A percentile compares a stretch with the other conserved stretches of the same genome.
phyloP scores from a whole-genome alignment of 2,329 filamentous ascomycete genomes.

The Clonostachys rhizophaga region DNA sequence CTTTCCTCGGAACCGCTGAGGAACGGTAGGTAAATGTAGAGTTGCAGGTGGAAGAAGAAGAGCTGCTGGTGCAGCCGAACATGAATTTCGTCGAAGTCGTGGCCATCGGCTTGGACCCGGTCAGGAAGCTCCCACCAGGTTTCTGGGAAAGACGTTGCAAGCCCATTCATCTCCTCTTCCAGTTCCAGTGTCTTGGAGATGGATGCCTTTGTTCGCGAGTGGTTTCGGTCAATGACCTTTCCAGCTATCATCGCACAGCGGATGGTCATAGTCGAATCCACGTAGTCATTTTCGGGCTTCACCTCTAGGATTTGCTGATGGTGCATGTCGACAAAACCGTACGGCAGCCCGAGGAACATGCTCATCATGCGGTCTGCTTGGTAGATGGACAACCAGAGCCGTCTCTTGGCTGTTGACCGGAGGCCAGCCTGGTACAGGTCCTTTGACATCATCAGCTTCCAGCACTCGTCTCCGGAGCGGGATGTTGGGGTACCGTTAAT shows the following conservation, averaged over 20 bases:
- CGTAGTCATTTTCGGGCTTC: conserved; percentile 2
- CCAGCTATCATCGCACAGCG: conserved; percentile 27
- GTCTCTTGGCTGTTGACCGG: conserved; percentile 8
- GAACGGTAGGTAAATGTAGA: conserved; percentile 38
- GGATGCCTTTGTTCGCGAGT: conserved; percentile 23
- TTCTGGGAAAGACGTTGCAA: conserved; percentile 25
- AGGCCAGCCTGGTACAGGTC: background rate
- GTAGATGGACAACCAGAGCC: conserved; percentile 12
- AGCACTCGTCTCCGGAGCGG: background rate
- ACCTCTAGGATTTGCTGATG: conserved; percentile 1
- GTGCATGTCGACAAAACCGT: conserved; percentile 8
- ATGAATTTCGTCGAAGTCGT: conserved; percentile 8
- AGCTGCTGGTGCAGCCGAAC: conserved; percentile 25
- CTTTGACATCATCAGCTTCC: background rate
- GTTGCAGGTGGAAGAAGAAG: conserved; percentile 33
- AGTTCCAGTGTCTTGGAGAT: conserved; percentile 26
- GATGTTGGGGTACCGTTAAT: conserved; percentile 25
- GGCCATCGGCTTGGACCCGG: conserved; percentile 4
- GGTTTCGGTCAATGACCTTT: conserved; percentile 34
- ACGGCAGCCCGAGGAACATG: conserved; percentile 32
- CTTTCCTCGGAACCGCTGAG: conserved; percentile 17
- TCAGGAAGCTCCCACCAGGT: conserved; percentile 19
- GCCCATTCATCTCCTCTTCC: conserved; percentile 32
- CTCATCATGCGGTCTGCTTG: conserved; percentile 33
- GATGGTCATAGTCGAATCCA: conserved; percentile 6